These are phyloP conservation scores for Cochlearia excelsa DNA, from an alignment of 345 rosid species.

Conservation along the genomic window DNA sequence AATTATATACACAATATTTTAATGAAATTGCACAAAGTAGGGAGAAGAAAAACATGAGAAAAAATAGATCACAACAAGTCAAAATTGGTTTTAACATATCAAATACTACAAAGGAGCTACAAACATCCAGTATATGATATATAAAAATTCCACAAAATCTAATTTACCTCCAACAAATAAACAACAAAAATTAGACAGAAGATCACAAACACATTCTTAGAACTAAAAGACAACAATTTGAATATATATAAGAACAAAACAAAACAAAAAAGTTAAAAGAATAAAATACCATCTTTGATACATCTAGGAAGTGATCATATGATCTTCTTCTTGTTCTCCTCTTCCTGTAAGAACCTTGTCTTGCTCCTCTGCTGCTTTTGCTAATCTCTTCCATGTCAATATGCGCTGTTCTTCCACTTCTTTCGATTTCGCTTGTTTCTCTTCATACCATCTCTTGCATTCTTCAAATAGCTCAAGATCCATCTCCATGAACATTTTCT, in stretches of 20 bases:
- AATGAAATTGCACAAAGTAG: too few relatives aligned
- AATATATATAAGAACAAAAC: constrained; percentile 7
- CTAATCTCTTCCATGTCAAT: constrained; percentile 67
- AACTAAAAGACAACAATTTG: constrained; percentile 11
- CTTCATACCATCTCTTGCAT: constrained; percentile 57
- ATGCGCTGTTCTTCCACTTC: constrained; percentile 56
- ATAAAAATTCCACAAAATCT: not conserved
- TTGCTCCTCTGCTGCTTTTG: constrained; percentile 54
- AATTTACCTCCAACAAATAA: not conserved
- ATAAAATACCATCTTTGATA: constrained; percentile 19
- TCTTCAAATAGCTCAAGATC: constrained; percentile 77
- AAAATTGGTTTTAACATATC: not conserved
- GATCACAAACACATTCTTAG: constrained; percentile 4
- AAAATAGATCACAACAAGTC: not conserved
- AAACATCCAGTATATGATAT: not conserved
- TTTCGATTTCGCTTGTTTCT: constrained; percentile 41
- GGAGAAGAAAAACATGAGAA: too few relatives aligned
- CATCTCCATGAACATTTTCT: constrained; percentile 66
- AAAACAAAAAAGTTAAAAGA: constrained; percentile 17
- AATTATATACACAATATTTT: too few relatives aligned
- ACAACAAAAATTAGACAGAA: too few relatives aligned
- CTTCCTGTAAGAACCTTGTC: constrained; percentile 9
- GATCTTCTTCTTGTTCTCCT: constrained; percentile 24
- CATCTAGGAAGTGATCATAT: constrained; percentile 32
- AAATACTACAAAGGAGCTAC: not conserved